Conservation (phyloP, 2,329 filamentous ascomycete species). For the Whalleya microplaca region DNA sequence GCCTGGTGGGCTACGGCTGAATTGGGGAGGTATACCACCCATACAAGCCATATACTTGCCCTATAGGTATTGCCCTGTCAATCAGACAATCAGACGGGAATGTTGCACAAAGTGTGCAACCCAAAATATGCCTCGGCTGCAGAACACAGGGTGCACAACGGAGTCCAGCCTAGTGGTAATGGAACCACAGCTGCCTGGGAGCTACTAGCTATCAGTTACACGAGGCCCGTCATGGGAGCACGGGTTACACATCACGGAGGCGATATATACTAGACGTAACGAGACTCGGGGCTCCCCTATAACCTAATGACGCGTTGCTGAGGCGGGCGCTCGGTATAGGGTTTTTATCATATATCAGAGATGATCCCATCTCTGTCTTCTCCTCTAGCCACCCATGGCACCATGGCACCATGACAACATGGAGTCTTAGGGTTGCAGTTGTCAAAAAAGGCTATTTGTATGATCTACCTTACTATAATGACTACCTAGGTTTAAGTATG, state of each 20-base stretch:
- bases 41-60: constrained; percentile 27
- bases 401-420: constrained; percentile 17
- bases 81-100: constrained; percentile 12
- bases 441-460: constrained; percentile 29
- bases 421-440: constrained; percentile 25
- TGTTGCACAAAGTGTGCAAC: constrained; percentile 19
- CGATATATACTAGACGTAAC: background rate
- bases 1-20: constrained; percentile 8
- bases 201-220: constrained; percentile 18
- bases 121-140: constrained; percentile 17
- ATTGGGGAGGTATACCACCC: constrained; percentile 14
- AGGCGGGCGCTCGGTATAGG: background rate
- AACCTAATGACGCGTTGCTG: constrained; percentile 27
- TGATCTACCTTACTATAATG: too few relatives aligned
- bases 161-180: constrained; percentile 20
- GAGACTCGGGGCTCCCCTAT: constrained; percentile 13
- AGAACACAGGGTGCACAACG: constrained; percentile 19
- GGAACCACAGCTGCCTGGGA: constrained; percentile 17
- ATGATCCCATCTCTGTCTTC: constrained; percentile 24
- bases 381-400: background rate
- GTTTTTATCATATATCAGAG: constrained; percentile 24
- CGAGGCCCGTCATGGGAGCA: constrained; percentile 1
- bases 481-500: too few relatives aligned
- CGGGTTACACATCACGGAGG: background rate
- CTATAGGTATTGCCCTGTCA: constrained; percentile 27